Evolutionary conservation across 1,284 basidiomycete species (phyloP).

Genomic region (Austropuccinia psidii): DNA sequence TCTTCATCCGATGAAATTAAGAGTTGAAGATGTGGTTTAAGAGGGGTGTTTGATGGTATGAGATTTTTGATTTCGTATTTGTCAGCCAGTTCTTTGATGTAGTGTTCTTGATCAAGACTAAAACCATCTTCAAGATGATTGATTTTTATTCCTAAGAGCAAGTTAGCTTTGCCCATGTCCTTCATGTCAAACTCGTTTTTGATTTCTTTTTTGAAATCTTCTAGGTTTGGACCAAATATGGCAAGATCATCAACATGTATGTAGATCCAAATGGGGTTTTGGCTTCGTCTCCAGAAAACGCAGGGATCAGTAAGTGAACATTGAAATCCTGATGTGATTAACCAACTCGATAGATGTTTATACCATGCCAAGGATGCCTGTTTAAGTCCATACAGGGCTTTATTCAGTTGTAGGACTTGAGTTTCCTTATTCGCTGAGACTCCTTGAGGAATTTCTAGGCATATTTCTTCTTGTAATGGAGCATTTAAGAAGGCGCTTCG

Average conservation of each 20-base stretch:
- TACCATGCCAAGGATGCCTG: not conserved
- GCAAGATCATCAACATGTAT: not conserved
- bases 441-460: too few species aligned
- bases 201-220: not conserved
- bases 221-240: not conserved
- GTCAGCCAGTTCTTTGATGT: too few species aligned
- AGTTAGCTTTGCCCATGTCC: not conserved
- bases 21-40: too few species aligned
- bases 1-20: too few species aligned
- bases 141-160: constrained; percentile 5
- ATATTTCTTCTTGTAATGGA: too few species aligned
- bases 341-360: not conserved
- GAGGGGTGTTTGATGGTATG: too few species aligned
- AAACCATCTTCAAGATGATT: too few species aligned
- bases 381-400: not conserved
- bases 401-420: too few species aligned
- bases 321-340: not conserved
- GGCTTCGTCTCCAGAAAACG: constrained; percentile 1
- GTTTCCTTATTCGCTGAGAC: too few species aligned
- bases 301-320: not conserved
- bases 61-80: too few species aligned
- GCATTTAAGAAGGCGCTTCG: too few species aligned
- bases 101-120: too few species aligned
- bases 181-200: not conserved
- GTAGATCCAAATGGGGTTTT: not conserved